These are phyloP conservation scores for Ilex asprella DNA, from an alignment of 257 asterid genomes.

Conservation along the genomic window DNA sequence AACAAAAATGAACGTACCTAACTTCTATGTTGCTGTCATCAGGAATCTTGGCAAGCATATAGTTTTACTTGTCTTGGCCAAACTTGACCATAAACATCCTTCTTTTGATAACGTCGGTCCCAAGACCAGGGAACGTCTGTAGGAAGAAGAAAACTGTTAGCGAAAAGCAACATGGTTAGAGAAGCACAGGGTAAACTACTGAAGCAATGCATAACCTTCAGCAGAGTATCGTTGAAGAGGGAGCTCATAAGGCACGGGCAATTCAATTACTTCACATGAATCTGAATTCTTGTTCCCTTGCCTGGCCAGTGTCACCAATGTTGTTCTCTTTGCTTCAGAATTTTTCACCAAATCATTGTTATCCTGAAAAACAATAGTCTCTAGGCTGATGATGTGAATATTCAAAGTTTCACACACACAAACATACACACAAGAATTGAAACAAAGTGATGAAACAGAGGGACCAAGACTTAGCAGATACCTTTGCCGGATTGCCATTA, in stretches of 20 bases:
- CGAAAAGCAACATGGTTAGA: neutral
- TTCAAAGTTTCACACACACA: neutral
- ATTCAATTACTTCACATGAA: conserved; percentile 38
- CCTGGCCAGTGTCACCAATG: conserved; percentile 67
- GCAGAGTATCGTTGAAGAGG: conserved; percentile 74
- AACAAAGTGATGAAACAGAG: neutral
- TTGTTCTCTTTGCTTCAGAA: conserved; percentile 37
- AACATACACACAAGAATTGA: neutral
- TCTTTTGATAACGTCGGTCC: conserved; percentile 73
- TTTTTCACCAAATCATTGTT: conserved; percentile 13
- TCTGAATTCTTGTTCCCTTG: conserved; percentile 33
- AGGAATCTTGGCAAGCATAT: conserved; percentile 39
- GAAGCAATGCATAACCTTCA: conserved; percentile 36
- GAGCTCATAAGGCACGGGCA: conserved; percentile 89
- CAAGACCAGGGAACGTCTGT: conserved; percentile 95
- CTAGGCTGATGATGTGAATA: conserved; percentile 1
- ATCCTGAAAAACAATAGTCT: conserved; percentile 23
- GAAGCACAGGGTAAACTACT: neutral
- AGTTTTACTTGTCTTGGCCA: conserved; percentile 79
- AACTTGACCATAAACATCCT: conserved; percentile 76
- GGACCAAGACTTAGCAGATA: conserved; percentile 7
- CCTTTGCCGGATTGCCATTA: conserved; percentile 30
- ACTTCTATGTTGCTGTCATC: conserved; percentile 7
- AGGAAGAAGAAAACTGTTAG: neutral
- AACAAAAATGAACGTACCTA: no score